phyloP scores from a whole-genome alignment of 129 eudicot genomes.

The Glebionis coronaria region DNA sequence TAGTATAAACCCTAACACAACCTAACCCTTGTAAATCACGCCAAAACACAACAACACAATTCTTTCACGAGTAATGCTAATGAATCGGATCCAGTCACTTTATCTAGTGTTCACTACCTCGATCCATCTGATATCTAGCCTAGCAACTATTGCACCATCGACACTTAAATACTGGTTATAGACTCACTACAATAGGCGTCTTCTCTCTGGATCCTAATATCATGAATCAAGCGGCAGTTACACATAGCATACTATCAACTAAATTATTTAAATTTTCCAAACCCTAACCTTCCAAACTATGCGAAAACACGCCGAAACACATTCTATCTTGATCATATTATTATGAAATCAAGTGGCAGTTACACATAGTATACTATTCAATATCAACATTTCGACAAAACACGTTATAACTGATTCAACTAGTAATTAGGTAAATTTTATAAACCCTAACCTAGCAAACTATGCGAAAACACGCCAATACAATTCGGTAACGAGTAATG shows the following conservation, averaged over 20 bases:
- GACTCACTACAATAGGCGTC: neutral
- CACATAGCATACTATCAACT: too few relatives aligned
- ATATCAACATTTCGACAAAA: too few relatives aligned
- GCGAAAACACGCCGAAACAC: slow-evolving; percentile 49
- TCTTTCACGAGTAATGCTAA: neutral
- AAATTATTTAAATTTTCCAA: neutral
- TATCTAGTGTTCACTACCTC: neutral
- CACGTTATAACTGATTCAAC: too few relatives aligned
- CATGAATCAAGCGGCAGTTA: too few relatives aligned
- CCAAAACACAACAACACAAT: slow-evolving; percentile 45
- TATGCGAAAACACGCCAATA: slow-evolving; percentile 45
- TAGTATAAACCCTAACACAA: too few relatives aligned
- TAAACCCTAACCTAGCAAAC: slow-evolving; percentile 43
- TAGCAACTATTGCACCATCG: neutral
- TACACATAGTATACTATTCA: neutral
- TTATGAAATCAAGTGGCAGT: neutral
- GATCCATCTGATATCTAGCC: neutral
- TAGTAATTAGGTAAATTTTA: neutral
- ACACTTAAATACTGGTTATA: neutral
- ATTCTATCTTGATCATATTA: too few relatives aligned
- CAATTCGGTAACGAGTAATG: slow-evolving; percentile 23
- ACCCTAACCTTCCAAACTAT: slow-evolving; percentile 44
- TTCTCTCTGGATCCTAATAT: neutral
- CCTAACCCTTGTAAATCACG: slow-evolving; percentile 42
- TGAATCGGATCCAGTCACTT: too few relatives aligned